Conservation (phyloP, 495 filamentous ascomycete genomes). For the Neurospora sp. region DNA sequence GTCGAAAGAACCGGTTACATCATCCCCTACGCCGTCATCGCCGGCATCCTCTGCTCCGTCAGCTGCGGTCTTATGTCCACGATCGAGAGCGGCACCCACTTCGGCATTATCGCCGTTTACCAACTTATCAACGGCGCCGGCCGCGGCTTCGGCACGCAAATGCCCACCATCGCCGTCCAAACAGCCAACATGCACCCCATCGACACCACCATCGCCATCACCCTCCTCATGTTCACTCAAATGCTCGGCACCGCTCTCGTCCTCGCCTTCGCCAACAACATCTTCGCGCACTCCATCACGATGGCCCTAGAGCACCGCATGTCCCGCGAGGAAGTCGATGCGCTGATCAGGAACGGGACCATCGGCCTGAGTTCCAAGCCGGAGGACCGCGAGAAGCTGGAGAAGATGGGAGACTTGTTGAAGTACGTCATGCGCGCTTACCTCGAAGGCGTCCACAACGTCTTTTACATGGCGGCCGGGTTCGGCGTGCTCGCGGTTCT, state of each 20-base stretch:
- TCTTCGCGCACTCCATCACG: conserved; percentile 45
- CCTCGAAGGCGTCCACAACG: background rate
- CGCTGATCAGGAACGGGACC: background rate
- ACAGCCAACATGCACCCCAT: conserved; percentile 30
- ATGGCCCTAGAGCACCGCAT: background rate
- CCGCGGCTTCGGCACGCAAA: conserved; percentile 52
- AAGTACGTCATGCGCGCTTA: background rate
- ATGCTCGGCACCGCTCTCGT: conserved; percentile 52
- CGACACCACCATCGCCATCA: conserved; percentile 49
- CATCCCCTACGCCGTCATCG: conserved; percentile 44
- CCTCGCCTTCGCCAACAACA: conserved; percentile 43
- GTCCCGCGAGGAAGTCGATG: background rate
- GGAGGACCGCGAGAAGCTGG: background rate
- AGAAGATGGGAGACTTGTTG: background rate
- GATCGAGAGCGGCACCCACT: conserved; percentile 34
- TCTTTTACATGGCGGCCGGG: conserved; percentile 10
- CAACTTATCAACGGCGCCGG: conserved; percentile 58
- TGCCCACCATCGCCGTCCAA: conserved; percentile 40
- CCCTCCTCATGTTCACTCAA: conserved; percentile 52
- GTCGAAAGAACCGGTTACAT: conserved; percentile 44
- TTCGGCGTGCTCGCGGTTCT: conserved; percentile 5
- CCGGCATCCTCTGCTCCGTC: conserved; percentile 40
- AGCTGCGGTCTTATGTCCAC: conserved; percentile 52
- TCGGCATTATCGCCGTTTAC: conserved; percentile 47
- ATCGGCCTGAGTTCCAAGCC: background rate